Conservation (phyloP, 805 yeast species). For the Saccharomycopsis selenospora region DNA sequence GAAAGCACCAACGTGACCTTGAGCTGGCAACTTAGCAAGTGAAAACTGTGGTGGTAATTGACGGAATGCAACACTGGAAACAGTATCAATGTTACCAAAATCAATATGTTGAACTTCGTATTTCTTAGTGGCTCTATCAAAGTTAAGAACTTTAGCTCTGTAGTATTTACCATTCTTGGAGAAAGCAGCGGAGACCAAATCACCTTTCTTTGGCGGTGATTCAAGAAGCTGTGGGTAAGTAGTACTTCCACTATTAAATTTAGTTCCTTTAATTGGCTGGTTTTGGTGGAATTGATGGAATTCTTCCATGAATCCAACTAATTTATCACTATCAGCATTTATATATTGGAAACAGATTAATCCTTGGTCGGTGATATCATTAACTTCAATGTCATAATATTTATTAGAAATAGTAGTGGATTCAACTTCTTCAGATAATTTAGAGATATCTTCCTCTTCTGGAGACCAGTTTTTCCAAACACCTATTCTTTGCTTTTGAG, state of each 20-base stretch:
- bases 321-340: constrained; percentile 33
- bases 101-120: constrained; percentile 54
- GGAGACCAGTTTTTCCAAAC: constrained; percentile 60
- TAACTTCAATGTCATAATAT: constrained; percentile 47
- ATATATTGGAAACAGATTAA: constrained; percentile 39
- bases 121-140: constrained; percentile 37
- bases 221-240: constrained; percentile 24
- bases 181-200: constrained; percentile 47
- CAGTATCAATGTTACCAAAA: constrained; percentile 48
- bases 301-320: constrained; percentile 38
- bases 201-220: constrained; percentile 43
- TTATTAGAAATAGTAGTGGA: constrained; percentile 28
- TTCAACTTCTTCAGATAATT: constrained; percentile 11
- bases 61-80: constrained; percentile 37
- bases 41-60: constrained; percentile 46
- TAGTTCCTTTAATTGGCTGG: constrained; percentile 30
- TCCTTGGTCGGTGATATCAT: constrained; percentile 40
- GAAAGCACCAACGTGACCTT: constrained; percentile 49
- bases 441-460: constrained; percentile 27
- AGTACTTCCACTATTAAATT: constrained; percentile 19
- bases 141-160: constrained; percentile 47
- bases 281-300: constrained; percentile 41
- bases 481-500: constrained; percentile 49
- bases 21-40: constrained; percentile 36
- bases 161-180: constrained; percentile 47